These are phyloP conservation scores for Neonothopanus nambi DNA, from an alignment of 1,284 basidiomycete species.

Conservation along the genomic window DNA sequence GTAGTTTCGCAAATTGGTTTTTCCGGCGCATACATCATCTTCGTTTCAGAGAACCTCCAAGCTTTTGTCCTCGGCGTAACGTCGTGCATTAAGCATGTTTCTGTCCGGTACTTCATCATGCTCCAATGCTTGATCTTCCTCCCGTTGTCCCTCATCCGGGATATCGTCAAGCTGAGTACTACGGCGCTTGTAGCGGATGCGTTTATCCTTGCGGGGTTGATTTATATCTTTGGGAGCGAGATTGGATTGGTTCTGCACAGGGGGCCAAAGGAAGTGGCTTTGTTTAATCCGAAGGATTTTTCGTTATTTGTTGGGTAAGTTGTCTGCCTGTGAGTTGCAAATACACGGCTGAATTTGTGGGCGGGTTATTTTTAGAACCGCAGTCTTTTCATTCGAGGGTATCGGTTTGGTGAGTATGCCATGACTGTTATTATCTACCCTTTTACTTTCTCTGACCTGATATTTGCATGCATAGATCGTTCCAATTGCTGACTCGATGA, in stretches of 20 bases:
- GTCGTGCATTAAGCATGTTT: conserved; percentile 70
- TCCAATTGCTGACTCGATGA: conserved; percentile 97
- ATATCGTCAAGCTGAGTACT: conserved; percentile 90
- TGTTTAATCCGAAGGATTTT: conserved; percentile 91
- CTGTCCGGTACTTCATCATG: conserved; percentile 74
- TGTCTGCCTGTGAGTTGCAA: background rate
- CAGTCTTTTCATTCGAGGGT: conserved; percentile 98
- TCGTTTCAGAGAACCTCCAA: conserved; percentile 89
- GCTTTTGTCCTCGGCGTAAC: conserved; percentile 88
- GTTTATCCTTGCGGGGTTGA: conserved; percentile 89
- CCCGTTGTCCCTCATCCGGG: conserved; percentile 83
- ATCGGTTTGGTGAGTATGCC: conserved; percentile 79
- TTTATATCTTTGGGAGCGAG: conserved; percentile 88
- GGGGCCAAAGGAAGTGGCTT: conserved; percentile 80
- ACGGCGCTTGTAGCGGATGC: conserved; percentile 93
- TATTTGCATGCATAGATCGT: conserved; percentile 57
- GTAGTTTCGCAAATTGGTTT: conserved; percentile 90
- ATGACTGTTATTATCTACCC: background rate
- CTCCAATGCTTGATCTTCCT: conserved; percentile 86
- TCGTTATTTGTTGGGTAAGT: conserved; percentile 88
- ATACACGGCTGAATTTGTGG: background rate
- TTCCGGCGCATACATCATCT: conserved; percentile 91
- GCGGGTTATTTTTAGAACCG: conserved; percentile 65
- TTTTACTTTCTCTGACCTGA: background rate
- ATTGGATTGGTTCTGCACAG: conserved; percentile 60